Evolutionary conservation across 805 yeast genomes (phyloP).

Genomic region (Maudiozyma bulderi): DNA sequence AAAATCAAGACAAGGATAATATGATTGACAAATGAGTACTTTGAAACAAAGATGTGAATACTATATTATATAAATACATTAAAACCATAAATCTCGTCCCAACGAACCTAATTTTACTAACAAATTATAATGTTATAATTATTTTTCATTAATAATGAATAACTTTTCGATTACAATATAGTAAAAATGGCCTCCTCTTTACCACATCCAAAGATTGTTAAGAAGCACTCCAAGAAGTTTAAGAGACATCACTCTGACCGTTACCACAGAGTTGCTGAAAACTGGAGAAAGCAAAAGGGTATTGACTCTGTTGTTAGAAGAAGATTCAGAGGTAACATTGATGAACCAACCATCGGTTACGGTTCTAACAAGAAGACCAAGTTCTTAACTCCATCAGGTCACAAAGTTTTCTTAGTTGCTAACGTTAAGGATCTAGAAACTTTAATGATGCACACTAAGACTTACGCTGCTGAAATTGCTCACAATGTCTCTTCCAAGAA

Average conservation of each 20-base stretch:
- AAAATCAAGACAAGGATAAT: no score
- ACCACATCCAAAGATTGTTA: constrained; percentile 98
- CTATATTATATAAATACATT: no score
- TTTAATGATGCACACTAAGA: constrained; percentile 91
- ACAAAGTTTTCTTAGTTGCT: constrained; percentile 90
- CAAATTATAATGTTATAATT: no score
- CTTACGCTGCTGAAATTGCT: constrained; percentile 99
- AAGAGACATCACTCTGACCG: constrained; percentile 99
- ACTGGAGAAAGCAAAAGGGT: constrained; percentile 99
- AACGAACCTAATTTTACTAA: no score
- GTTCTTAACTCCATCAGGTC: constrained; percentile 94
- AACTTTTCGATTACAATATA: neutral
- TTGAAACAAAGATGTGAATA: no score
- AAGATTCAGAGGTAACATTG: constrained; percentile 98
- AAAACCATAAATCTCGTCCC: no score
- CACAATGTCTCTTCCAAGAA: constrained; percentile 97
- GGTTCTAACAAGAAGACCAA: constrained; percentile 99
- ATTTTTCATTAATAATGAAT: no score
- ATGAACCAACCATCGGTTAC: constrained; percentile 99
- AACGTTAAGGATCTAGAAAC: constrained; percentile 91
- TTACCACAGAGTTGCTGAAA: constrained; percentile 94
- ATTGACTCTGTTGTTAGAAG: constrained; percentile 99
- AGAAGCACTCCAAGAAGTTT: constrained; percentile 98
- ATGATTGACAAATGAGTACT: no score
- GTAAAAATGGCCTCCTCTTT: constrained; percentile 85